Evolutionary conservation across 2,329 filamentous ascomycete genomes (phyloP).

Genomic region (Fusarium decemcellulare): DNA sequence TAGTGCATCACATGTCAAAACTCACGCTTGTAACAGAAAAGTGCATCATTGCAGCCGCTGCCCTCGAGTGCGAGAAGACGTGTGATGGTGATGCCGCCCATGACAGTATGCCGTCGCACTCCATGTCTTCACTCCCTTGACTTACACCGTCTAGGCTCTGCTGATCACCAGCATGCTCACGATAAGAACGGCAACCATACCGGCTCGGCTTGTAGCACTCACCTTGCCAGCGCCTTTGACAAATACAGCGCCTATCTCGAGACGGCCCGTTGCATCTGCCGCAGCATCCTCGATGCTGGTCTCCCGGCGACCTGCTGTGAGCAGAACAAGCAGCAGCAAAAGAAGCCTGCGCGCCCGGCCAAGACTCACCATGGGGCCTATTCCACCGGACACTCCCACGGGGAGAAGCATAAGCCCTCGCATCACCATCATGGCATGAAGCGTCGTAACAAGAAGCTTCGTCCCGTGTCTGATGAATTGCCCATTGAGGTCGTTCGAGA

Average conservation of each 20-base stretch:
- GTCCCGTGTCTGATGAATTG: not conserved
- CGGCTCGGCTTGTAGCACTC: conserved; percentile 49
- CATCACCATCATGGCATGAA: not conserved
- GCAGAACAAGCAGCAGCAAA: not conserved
- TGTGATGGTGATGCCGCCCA: conserved; percentile 21
- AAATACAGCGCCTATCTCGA: conserved; percentile 54
- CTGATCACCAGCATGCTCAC: conserved; percentile 13
- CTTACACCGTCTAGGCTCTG: conserved; percentile 6
- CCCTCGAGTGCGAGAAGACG: conserved; percentile 26
- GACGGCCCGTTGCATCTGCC: conserved; percentile 55
- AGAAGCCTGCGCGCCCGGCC: not conserved
- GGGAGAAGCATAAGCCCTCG: not conserved
- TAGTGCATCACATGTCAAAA: not conserved
- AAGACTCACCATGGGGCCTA: not conserved
- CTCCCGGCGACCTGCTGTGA: conserved; percentile 48
- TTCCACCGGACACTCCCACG: conserved; percentile 1
- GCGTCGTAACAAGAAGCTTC: not conserved
- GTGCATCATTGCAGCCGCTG: conserved; percentile 23
- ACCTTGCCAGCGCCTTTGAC: conserved; percentile 51
- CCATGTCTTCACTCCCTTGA: not conserved
- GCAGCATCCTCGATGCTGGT: conserved; percentile 49
- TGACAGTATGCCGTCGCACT: conserved; percentile 7
- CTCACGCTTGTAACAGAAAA: conserved; percentile 18
- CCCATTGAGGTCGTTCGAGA: not conserved
- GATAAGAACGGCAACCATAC: not conserved